phyloP scores from a whole-genome alignment of 805 yeast genomes.

The Ogataea methylovora region DNA sequence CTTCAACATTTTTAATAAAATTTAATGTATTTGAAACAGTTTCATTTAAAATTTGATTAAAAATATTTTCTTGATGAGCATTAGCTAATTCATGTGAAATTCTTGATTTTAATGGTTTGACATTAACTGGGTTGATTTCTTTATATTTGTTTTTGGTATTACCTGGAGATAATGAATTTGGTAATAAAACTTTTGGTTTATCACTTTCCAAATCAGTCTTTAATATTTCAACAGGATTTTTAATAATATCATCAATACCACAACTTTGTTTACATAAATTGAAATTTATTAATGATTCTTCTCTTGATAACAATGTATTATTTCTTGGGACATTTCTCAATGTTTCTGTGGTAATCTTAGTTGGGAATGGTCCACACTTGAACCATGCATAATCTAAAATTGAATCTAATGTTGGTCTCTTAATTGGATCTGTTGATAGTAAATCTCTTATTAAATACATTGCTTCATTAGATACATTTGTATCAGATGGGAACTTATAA shows the following conservation, averaged over 20 bases:
- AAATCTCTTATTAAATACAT: constrained; percentile 63
- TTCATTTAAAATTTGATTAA: constrained; percentile 16
- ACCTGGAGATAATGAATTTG: constrained; percentile 88
- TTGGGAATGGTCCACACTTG: constrained; percentile 72
- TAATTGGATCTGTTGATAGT: constrained; percentile 67
- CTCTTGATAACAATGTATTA: constrained; percentile 43
- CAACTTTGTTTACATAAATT: constrained; percentile 55
- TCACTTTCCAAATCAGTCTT: constrained; percentile 65
- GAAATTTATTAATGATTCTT: constrained; percentile 62
- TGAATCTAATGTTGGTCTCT: constrained; percentile 75
- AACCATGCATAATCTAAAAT: constrained; percentile 84
- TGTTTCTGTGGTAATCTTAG: constrained; percentile 51
- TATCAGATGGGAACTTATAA: constrained; percentile 63
- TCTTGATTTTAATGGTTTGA: constrained; percentile 19
- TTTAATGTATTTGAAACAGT: constrained; percentile 19
- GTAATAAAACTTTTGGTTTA: constrained; percentile 62
- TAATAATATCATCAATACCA: constrained; percentile 40
- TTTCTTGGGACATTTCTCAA: constrained; percentile 56
- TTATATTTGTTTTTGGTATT: constrained; percentile 83
- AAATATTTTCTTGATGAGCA: constrained; percentile 19
- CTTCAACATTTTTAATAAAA: constrained; percentile 19
- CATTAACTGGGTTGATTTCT: constrained; percentile 38
- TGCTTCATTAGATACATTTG: constrained; percentile 60
- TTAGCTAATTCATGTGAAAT: constrained; percentile 21
- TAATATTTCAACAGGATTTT: constrained; percentile 63